Evolutionary conservation across 805 yeast genomes (phyloP).

Genomic region (Torulaspora indica): DNA sequence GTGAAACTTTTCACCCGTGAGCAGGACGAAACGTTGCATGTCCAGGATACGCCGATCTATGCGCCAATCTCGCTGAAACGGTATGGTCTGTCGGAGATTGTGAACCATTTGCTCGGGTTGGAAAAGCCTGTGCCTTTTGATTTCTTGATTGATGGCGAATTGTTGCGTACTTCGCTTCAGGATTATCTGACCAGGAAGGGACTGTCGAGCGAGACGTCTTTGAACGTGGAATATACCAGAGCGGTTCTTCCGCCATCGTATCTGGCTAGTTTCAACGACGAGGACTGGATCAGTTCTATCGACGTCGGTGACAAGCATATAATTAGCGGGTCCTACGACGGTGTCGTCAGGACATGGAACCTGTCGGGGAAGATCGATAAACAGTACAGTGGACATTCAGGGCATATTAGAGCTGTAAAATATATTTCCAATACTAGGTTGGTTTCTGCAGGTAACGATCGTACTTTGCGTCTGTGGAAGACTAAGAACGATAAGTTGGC

Average conservation of each 20-base stretch:
- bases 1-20: constrained; percentile 84
- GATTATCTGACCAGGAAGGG: constrained; percentile 75
- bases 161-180: constrained; percentile 72
- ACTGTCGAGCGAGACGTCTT: constrained; percentile 71
- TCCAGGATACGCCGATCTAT: constrained; percentile 73
- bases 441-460: constrained; percentile 83
- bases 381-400: constrained; percentile 84
- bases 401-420: constrained; percentile 75
- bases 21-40: constrained; percentile 64
- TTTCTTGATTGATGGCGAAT: constrained; percentile 79
- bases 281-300: constrained; percentile 88
- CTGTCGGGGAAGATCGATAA: constrained; percentile 72
- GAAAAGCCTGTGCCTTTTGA: constrained; percentile 83
- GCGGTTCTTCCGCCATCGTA: constrained; percentile 93
- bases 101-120: constrained; percentile 68
- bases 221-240: constrained; percentile 83
- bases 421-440: constrained; percentile 74
- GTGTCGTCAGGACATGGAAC: constrained; percentile 86
- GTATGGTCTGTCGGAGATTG: constrained; percentile 91
- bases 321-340: constrained; percentile 89
- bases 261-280: constrained; percentile 80
- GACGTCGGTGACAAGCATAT: constrained; percentile 46
- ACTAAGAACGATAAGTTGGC: constrained; percentile 41
- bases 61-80: constrained; percentile 85
- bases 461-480: constrained; percentile 86